Conservation (phyloP, 495 filamentous ascomycete species). For the Aspergillus leporis region DNA sequence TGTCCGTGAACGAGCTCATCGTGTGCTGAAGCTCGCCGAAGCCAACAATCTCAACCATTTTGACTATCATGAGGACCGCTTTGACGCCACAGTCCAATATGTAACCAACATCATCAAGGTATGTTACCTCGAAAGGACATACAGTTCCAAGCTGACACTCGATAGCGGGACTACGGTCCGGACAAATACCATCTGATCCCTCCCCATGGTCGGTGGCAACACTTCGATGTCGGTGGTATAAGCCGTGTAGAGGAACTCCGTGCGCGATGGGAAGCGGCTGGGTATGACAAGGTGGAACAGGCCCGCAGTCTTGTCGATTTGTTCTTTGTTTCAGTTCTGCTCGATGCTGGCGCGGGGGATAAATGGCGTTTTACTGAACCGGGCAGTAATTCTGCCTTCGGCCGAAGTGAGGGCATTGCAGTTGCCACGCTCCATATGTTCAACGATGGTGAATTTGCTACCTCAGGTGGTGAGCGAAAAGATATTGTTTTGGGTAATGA, state of each 20-base stretch:
- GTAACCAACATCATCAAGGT: conserved; percentile 38
- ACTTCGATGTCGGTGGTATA: conserved; percentile 81
- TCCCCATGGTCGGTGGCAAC: conserved; percentile 85
- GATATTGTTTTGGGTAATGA: conserved; percentile 33
- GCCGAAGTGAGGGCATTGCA: conserved; percentile 59
- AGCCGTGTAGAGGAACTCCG: conserved; percentile 76
- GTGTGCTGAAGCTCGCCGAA: conserved; percentile 34
- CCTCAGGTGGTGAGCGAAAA: conserved; percentile 9
- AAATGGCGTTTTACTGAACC: conserved; percentile 63
- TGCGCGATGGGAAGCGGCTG: conserved; percentile 57
- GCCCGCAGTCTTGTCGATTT: conserved; percentile 79
- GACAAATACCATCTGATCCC: conserved; percentile 55
- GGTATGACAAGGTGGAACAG: conserved; percentile 67
- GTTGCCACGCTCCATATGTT: conserved; percentile 63
- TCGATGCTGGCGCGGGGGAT: conserved; percentile 85
- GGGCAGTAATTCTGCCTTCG: conserved; percentile 45
- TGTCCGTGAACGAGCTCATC: conserved; percentile 35
- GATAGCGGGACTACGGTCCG: conserved; percentile 55
- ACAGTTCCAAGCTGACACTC: background rate
- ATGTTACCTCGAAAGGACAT: background rate
- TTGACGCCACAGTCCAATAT: conserved; percentile 32
- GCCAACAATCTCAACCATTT: conserved; percentile 35
- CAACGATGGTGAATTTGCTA: conserved; percentile 48
- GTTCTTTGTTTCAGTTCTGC: conserved; percentile 85
- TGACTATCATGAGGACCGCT: conserved; percentile 29